Conservation (phyloP, 2,329 filamentous ascomycete genomes). For the Corynespora cassiicola region DNA sequence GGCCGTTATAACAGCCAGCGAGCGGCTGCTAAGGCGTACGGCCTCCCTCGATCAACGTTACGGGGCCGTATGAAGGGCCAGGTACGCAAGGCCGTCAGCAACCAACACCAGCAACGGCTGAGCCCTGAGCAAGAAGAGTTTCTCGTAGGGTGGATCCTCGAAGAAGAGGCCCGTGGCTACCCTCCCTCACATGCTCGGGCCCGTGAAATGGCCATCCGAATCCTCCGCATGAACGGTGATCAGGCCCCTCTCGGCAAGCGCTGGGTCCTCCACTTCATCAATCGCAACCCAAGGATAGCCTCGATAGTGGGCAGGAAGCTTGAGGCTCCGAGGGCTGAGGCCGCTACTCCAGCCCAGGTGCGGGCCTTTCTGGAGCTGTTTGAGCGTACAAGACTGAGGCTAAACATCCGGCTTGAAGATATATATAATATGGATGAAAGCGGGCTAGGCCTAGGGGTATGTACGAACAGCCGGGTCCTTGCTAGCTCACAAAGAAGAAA, state of each 20-base stretch:
- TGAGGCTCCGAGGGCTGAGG: constrained; percentile 9
- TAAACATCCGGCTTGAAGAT: constrained; percentile 16
- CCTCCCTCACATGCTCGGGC: constrained; percentile 15
- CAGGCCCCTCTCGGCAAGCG: constrained; percentile 12
- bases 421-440: constrained; percentile 21
- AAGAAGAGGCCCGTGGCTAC: constrained; percentile 16
- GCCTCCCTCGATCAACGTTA: constrained; percentile 8
- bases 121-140: constrained; percentile 19
- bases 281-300: constrained; percentile 15
- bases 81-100: constrained; percentile 7
- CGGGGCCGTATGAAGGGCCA: constrained; percentile 6
- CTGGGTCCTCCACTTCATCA: constrained; percentile 18
- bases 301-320: constrained; percentile 17
- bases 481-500: constrained; percentile 15
- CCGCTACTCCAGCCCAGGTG: constrained; percentile 13
- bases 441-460: constrained; percentile 14
- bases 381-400: constrained; percentile 9
- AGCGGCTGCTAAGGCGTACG: constrained; percentile 10
- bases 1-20: constrained; percentile 15
- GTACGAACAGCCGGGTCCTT: constrained; percentile 15
- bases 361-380: constrained; percentile 16
- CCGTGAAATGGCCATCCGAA: constrained; percentile 19
- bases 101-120: constrained; percentile 20
- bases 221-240: constrained; percentile 18
- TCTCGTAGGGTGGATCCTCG: constrained; percentile 23